These are phyloP conservation scores for Pneumocystis carinii DNA, from an alignment of 1,139 yeast species.

Conservation along the genomic window DNA sequence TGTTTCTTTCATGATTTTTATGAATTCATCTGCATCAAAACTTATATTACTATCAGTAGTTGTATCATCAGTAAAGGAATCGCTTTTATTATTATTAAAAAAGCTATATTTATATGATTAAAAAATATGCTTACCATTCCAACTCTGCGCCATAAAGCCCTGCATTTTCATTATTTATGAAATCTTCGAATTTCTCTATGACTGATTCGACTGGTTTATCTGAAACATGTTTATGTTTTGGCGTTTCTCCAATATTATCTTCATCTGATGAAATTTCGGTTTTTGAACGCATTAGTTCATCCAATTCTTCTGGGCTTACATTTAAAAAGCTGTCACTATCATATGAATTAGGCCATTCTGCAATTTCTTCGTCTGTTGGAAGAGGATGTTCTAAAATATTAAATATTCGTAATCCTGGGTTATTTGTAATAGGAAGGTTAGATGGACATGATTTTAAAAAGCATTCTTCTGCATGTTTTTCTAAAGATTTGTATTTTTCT, in stretches of 20 bases:
- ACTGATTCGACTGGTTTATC: slow-evolving; percentile 15
- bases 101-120: background rate
- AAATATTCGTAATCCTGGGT: slow-evolving; percentile 8
- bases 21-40: slow-evolving; percentile 49
- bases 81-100: slow-evolving; percentile 15
- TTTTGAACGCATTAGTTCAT: slow-evolving; percentile 11
- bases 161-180: slow-evolving; percentile 21
- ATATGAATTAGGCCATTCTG: slow-evolving; percentile 15
- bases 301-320: slow-evolving; percentile 15
- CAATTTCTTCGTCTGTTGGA: slow-evolving; percentile 17
- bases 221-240: slow-evolving; percentile 5
- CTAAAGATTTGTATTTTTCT: slow-evolving; percentile 1
- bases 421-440: slow-evolving; percentile 6
- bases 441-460: slow-evolving; percentile 8
- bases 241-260: background rate
- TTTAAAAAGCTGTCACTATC: slow-evolving; percentile 21
- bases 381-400: slow-evolving; percentile 3
- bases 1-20: slow-evolving; percentile 44
- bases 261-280: slow-evolving; percentile 4
- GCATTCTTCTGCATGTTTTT: background rate
- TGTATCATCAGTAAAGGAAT: slow-evolving; percentile 15
- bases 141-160: slow-evolving; percentile 19
- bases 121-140: slow-evolving; percentile 13
- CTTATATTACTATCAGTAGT: slow-evolving; percentile 23
- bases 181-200: slow-evolving; percentile 18